Evolutionary conservation across 768 basidiomycete genomes (phyloP).

Genomic region (Naematelia encephala): DNA sequence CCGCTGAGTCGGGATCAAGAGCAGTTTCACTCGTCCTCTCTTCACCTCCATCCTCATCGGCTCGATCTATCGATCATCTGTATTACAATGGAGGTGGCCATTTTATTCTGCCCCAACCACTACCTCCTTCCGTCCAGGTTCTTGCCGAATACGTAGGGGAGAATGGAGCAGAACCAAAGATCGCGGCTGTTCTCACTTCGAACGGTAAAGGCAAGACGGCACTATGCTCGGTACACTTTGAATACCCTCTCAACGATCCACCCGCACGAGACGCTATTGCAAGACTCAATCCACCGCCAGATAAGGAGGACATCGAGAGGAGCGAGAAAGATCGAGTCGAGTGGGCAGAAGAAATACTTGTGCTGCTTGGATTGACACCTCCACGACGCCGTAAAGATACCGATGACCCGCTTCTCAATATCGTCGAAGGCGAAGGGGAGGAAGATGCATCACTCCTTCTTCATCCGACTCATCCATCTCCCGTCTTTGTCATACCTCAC

Average conservation of each 20-base stretch:
- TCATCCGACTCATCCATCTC: slow-evolving; percentile 56
- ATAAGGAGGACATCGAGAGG: slow-evolving; percentile 18
- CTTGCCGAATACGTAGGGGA: slow-evolving; percentile 51
- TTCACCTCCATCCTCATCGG: slow-evolving; percentile 9
- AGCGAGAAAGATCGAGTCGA: slow-evolving; percentile 47
- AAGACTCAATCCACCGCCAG: slow-evolving; percentile 21
- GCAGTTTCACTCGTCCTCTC: slow-evolving; percentile 48
- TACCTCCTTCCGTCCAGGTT: slow-evolving; percentile 32
- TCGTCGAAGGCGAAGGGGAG: slow-evolving; percentile 16
- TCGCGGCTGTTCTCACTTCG: slow-evolving; percentile 52
- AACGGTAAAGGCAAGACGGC: slow-evolving; percentile 58
- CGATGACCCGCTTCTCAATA: not conserved
- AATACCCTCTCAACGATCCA: slow-evolving; percentile 55
- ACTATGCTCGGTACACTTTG: slow-evolving; percentile 62
- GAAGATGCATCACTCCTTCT: slow-evolving; percentile 36
- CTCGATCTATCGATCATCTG: slow-evolving; percentile 40
- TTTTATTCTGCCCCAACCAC: slow-evolving; percentile 44
- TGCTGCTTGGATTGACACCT: slow-evolving; percentile 53
- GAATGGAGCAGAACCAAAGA: slow-evolving; percentile 23
- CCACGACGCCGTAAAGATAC: slow-evolving; percentile 50
- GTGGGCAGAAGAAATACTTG: slow-evolving; percentile 52
- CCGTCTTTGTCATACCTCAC: slow-evolving; percentile 61
- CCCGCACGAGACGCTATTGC: slow-evolving; percentile 37
- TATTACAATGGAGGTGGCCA: slow-evolving; percentile 57
- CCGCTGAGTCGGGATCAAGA: slow-evolving; percentile 54